Conservation (phyloP, 2,329 filamentous ascomycete genomes). For the Monilinia aucupariae region DNA sequence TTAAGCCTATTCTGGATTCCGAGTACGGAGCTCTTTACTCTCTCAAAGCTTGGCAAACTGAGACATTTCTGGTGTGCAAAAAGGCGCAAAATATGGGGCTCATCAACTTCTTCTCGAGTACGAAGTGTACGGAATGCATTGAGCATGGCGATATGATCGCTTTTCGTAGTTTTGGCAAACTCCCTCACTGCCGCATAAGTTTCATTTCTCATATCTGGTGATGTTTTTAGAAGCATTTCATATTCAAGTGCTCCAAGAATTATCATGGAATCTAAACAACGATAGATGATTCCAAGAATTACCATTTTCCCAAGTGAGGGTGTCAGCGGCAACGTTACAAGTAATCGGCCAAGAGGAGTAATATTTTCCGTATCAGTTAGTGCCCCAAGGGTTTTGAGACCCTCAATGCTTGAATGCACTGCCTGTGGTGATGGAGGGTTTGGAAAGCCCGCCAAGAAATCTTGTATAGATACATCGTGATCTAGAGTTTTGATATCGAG, state of each 20-base stretch:
- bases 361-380: conserved; percentile 70
- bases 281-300: conserved; percentile 88
- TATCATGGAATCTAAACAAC: conserved; percentile 80
- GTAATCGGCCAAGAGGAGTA: conserved; percentile 80
- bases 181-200: conserved; percentile 66
- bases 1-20: conserved; percentile 8
- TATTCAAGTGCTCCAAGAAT: conserved; percentile 87
- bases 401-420: conserved; percentile 72
- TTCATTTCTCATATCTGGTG: conserved; percentile 67
- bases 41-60: conserved; percentile 10
- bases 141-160: conserved; percentile 43
- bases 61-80: conserved; percentile 32
- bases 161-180: conserved; percentile 52
- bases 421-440: conserved; percentile 78
- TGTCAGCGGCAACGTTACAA: conserved; percentile 86
- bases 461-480: conserved; percentile 68
- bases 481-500: conserved; percentile 92
- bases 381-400: conserved; percentile 80
- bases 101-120: conserved; percentile 25
- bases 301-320: conserved; percentile 86
- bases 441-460: conserved; percentile 75
- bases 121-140: conserved; percentile 42
- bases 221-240: conserved; percentile 73
- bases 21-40: not conserved
- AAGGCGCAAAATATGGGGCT: not conserved